Conservation (phyloP, 1,139 yeast genomes). For the Diutina rugosa region DNA sequence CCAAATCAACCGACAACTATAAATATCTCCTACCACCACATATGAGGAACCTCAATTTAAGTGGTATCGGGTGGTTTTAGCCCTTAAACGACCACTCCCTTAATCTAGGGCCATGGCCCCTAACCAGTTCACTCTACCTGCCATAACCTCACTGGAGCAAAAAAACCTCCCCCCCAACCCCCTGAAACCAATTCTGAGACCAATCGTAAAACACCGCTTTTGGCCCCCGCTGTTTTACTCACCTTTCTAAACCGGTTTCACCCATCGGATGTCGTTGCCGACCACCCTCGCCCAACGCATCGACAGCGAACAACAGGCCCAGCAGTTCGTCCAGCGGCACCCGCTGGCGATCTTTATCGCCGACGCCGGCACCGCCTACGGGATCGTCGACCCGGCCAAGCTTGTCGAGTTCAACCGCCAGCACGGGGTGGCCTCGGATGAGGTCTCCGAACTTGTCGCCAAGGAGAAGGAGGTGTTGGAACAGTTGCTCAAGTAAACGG, state of each 20-base stretch:
- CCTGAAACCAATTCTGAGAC: too few species aligned
- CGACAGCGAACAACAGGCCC: constrained; percentile 1
- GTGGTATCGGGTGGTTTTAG: too few species aligned
- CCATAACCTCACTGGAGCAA: too few species aligned
- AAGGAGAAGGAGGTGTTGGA: not conserved
- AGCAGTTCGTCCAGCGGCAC: not conserved
- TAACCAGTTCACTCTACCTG: too few species aligned
- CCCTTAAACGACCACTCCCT: too few species aligned
- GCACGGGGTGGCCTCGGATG: not conserved
- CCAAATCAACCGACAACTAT: too few species aligned
- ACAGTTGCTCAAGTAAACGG: not conserved
- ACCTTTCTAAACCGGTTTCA: not conserved
- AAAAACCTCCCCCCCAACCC: too few species aligned
- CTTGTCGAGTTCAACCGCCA: not conserved
- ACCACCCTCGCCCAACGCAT: not conserved
- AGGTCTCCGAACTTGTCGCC: not conserved
- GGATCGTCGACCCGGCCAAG: not conserved
- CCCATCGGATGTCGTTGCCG: not conserved
- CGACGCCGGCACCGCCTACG: not conserved
- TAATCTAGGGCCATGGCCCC: too few species aligned
- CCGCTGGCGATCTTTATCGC: not conserved
- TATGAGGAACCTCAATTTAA: too few species aligned
- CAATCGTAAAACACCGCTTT: too few species aligned
- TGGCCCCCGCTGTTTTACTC: too few species aligned
- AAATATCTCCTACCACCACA: too few species aligned